Base-by-base conservation (phyloP, 2,329 filamentous ascomycete species). In the Capronia americana region DNA sequence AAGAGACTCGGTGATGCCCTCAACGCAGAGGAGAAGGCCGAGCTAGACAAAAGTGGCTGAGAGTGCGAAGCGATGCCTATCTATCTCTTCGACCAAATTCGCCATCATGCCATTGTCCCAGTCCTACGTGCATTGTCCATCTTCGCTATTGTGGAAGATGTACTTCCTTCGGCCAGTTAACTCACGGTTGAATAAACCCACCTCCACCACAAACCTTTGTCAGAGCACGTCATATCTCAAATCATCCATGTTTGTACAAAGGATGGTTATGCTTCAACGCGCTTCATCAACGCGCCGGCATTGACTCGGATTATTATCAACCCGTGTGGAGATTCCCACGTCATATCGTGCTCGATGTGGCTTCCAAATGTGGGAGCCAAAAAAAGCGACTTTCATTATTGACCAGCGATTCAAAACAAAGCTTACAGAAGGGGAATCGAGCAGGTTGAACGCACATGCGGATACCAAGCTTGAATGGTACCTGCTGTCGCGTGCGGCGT, bases 1-100 rank as follows among this genome's bases (percentile, higher is more conserved):
- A 85, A 86, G 78, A 84, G 82, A 73, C 81, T 88, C 64, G 77
- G 81, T 61, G 81, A 82, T 66, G 76, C 85, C 65, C 76, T 88
- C 65, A 83, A 84, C 73, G 75, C 77, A 28, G 78, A 81, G 65
- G 77, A 87, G 65, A 84, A 80, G 75, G 78, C 81, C 70, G 81
- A 84, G 71, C 80, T 89, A 70, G 67, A 69, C 53, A 68, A 65
- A 30, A 70, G 70, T 67, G 66, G 68, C 57, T 71, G 62, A 69
- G 60, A 69, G 53, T n/a, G n/a, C 26, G 28, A 30, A 11, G 38
- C 38, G 14, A 41, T 26, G 28, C 38, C 51, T 12, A 6, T 38
- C 28, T 60, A 26, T 61, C 30, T 24, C 28, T 24, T 23, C 24
- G 50, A 54, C 48, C 48, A 34, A n/a, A 46, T 32, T 41, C 41